These are phyloP conservation scores for Aspergillus carlsbadensis DNA, from an alignment of 495 filamentous ascomycete genomes.

Conservation along the genomic window DNA sequence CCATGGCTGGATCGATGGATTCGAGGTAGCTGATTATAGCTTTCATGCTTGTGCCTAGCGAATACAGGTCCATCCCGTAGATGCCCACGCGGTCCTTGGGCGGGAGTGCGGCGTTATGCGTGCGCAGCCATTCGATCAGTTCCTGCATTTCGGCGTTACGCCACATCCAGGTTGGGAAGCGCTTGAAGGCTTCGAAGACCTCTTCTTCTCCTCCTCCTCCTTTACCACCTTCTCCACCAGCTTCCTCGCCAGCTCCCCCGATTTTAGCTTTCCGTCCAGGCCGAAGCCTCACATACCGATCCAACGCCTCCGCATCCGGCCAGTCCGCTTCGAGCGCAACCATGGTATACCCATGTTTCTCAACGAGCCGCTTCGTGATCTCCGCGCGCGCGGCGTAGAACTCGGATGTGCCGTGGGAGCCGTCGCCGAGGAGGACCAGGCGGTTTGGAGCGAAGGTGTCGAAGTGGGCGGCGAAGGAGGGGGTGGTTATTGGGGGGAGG, in stretches of 20 bases:
- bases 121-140: slow-evolving; percentile 57
- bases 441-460: slow-evolving; percentile 43
- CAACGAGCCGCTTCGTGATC: slow-evolving; percentile 54
- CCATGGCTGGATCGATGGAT: slow-evolving; percentile 44
- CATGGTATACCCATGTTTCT: slow-evolving; percentile 53
- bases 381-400: slow-evolving; percentile 56
- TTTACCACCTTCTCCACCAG: no score
- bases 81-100: slow-evolving; percentile 43
- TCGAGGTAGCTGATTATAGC: slow-evolving; percentile 57
- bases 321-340: slow-evolving; percentile 60
- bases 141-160: slow-evolving; percentile 54
- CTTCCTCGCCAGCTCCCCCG: slow-evolving; percentile 9
- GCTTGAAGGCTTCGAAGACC: slow-evolving; percentile 44
- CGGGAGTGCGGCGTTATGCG: slow-evolving; percentile 38
- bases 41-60: slow-evolving; percentile 49
- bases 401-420: slow-evolving; percentile 59
- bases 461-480: slow-evolving; percentile 40
- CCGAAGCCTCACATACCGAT: slow-evolving; percentile 54
- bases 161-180: slow-evolving; percentile 66
- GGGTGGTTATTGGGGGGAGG: slow-evolving; percentile 38
- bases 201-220: not conserved
- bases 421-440: slow-evolving; percentile 56
- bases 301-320: slow-evolving; percentile 57
- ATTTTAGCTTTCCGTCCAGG: slow-evolving; percentile 36
- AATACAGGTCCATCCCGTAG: slow-evolving; percentile 58